phyloP scores from a whole-genome alignment of 139 green algal species.

The Diplosphaera chodatii region DNA sequence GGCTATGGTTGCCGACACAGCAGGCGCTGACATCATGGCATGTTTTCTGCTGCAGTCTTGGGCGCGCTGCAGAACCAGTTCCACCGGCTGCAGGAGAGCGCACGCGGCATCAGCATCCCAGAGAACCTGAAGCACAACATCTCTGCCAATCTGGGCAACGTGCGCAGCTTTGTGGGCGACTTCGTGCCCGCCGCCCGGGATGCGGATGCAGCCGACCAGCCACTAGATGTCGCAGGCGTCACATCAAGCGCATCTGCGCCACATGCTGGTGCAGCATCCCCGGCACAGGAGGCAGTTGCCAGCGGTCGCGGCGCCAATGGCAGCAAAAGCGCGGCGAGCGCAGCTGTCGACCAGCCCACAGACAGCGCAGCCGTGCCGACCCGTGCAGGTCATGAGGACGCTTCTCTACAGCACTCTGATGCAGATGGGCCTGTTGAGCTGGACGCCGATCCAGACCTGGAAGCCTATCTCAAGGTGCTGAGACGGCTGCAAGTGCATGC shows the following conservation, averaged over 20 bases:
- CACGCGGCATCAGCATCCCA: neutral
- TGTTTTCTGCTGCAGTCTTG: neutral
- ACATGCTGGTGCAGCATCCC: no score
- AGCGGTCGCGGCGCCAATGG: no score
- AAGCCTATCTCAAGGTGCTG: constrained; percentile 43
- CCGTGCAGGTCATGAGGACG: neutral
- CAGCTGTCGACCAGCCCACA: no score
- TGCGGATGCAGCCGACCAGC: neutral
- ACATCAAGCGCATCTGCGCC: no score
- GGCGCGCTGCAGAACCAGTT: neutral
- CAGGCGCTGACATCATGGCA: no score
- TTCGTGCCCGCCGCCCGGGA: neutral
- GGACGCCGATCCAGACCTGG: constrained; percentile 47
- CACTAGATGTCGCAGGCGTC: neutral
- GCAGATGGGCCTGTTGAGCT: constrained; percentile 7
- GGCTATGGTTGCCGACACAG: no score
- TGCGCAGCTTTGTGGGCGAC: neutral
- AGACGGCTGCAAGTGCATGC: no score
- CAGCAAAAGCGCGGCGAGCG: no score
- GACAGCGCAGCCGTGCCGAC: no score
- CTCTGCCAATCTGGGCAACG: neutral
- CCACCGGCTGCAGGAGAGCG: neutral
- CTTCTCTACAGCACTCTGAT: no score
- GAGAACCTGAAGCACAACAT: neutral
- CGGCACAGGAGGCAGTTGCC: no score